phyloP scores from a whole-genome alignment of 1,284 basidiomycete genomes.

The Ganoderma sinense region DNA sequence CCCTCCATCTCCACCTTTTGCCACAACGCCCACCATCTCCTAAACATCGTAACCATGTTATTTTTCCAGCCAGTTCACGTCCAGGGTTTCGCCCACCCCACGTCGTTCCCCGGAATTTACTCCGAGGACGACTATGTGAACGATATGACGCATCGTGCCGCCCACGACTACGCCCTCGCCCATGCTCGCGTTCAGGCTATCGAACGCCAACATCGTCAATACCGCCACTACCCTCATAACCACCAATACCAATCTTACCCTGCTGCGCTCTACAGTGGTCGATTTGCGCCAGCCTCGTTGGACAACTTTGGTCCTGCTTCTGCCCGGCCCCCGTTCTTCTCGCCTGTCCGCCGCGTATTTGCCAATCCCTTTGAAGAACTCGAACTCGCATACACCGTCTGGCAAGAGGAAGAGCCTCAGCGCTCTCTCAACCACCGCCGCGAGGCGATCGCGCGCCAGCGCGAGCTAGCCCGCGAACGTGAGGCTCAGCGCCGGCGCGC shows the following conservation, averaged over 20 bases:
- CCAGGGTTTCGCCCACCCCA: slow-evolving; percentile 9
- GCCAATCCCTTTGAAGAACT: slow-evolving; percentile 10
- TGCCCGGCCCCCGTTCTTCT: neutral
- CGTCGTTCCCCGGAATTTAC: slow-evolving; percentile 3
- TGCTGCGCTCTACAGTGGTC: no score
- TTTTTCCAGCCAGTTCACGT: slow-evolving; percentile 28
- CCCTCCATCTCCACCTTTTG: neutral
- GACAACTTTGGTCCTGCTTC: neutral
- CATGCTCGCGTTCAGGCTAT: slow-evolving; percentile 28
- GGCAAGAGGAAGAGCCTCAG: slow-evolving; percentile 27
- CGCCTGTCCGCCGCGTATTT: neutral
- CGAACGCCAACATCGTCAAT: slow-evolving; percentile 12
- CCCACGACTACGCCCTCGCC: slow-evolving; percentile 28
- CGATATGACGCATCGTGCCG: slow-evolving; percentile 25
- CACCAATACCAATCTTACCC: neutral
- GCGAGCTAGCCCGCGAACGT: slow-evolving; percentile 25
- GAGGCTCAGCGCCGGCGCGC: slow-evolving; percentile 23
- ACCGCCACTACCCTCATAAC: slow-evolving; percentile 9
- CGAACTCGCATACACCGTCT: slow-evolving; percentile 13
- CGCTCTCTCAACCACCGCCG: neutral
- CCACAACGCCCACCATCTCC: slow-evolving; percentile 14
- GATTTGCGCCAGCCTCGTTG: neutral
- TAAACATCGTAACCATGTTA: slow-evolving; percentile 28
- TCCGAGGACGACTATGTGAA: slow-evolving; percentile 25
- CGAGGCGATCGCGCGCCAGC: neutral